These are phyloP conservation scores for Obelidium mucronatum DNA, from an alignment of 192 early-diverging fungal genomes.

Conservation along the genomic window DNA sequence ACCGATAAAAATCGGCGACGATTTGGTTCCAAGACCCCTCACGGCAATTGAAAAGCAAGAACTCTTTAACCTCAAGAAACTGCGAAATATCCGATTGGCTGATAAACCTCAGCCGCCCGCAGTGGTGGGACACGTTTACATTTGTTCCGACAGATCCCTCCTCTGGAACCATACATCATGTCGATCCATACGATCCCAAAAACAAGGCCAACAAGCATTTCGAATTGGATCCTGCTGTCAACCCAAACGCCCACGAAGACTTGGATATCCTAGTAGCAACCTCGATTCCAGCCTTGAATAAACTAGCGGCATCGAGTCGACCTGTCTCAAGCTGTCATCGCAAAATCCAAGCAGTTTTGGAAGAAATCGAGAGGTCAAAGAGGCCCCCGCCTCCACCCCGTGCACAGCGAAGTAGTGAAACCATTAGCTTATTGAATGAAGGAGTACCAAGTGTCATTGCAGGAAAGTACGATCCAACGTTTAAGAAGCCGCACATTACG, in stretches of 20 bases:
- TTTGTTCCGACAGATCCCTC: constrained; percentile 6
- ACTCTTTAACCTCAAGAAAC: background rate
- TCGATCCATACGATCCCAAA: constrained; percentile 30
- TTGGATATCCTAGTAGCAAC: constrained; percentile 1
- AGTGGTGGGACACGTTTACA: constrained; percentile 21
- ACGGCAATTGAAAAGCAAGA: background rate
- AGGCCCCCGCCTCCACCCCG: constrained; percentile 22
- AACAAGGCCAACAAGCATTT: constrained; percentile 22
- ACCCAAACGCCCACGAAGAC: background rate
- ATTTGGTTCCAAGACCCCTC: background rate
- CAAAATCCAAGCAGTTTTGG: constrained; percentile 15
- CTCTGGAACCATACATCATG: constrained; percentile 7
- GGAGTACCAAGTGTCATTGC: constrained; percentile 29
- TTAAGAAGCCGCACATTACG: constrained; percentile 22
- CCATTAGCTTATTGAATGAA: constrained; percentile 32
- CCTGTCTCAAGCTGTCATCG: constrained; percentile 15
- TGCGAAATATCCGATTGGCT: constrained; percentile 9
- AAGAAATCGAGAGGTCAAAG: constrained; percentile 22
- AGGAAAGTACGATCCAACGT: constrained; percentile 33
- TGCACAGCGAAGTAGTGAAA: constrained; percentile 19
- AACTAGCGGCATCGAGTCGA: constrained; percentile 9
- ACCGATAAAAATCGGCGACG: background rate
- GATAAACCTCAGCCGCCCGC: constrained; percentile 7
- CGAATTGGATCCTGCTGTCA: constrained; percentile 1
- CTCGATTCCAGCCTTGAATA: background rate